Base-by-base conservation (phyloP, 1,284 basidiomycete genomes). In the Inonotus hispidus region DNA sequence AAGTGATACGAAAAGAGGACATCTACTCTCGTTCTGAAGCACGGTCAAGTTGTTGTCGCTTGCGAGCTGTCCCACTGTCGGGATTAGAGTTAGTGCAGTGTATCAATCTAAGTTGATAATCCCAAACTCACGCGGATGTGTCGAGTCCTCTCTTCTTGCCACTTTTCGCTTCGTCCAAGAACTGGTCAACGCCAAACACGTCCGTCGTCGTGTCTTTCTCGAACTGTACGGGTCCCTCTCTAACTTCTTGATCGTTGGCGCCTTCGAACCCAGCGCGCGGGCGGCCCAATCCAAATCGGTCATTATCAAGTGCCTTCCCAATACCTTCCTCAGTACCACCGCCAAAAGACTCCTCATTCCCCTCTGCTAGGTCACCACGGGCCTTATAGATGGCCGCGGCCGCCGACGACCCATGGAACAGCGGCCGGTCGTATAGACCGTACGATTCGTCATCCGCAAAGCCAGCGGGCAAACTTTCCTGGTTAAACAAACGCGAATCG, bases 341-440 rank as follows among this genome's bases (percentile, higher is more conserved):
- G 53, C 93, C 95, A 70, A 90, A 96, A 49, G 90, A 84, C 53
- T 95, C 93, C 62, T 97, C 92, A 72, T 91, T 90, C 38, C 87
- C 90, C 67, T 88, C 92, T 5, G 82, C 72, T 53, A 94, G 92
- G 63, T 92, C 89, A 0, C 91, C 92, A 8, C 89, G 83, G 0
- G 96, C 91, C 72, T 95, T 94, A 80, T 99, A 99, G 67, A 99
- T 99, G 16, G 96, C 96, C 2, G 95, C 94, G 0, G 94, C 95
- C 6, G 97, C 97, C 4, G 90, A 89, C 3, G 93, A 95, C 1
- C 97, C 97, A 67, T 93, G 89, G 83, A 99, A 99, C 52, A 99
- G 78, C 2, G 97, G 95, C 66, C 88, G 87, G 73, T 99, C 97
- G 75, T 98, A 99, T 25, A 98, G 75, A 68, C 89, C 93, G 77